phyloP scores from a whole-genome alignment of 2,329 filamentous ascomycete genomes.

The Hawksworthiomyces lignivorus region DNA sequence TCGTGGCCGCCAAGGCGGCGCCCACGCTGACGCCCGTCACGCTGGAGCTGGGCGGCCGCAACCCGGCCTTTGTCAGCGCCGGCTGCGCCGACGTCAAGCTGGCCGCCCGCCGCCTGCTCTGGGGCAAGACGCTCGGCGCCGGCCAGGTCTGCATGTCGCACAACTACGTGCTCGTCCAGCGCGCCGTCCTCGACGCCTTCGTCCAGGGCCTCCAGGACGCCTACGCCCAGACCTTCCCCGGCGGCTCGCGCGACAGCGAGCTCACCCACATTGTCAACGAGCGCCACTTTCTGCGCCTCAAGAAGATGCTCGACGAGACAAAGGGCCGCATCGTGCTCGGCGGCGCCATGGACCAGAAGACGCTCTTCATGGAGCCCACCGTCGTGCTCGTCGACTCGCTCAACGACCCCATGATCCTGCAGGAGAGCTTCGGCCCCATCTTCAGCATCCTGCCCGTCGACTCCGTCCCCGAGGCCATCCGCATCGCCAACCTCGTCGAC shows the following conservation, averaged over 20 bases:
- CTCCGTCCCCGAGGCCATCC: constrained; percentile 77
- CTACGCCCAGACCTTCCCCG: constrained; percentile 72
- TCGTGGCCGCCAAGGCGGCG: constrained; percentile 84
- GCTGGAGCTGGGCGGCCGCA: constrained; percentile 84
- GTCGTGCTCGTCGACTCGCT: constrained; percentile 73
- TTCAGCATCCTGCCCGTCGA: constrained; percentile 75
- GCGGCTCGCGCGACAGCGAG: constrained; percentile 74
- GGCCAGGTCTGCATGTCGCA: constrained; percentile 91
- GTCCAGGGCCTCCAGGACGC: constrained; percentile 65
- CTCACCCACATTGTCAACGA: constrained; percentile 75
- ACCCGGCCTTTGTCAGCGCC: constrained; percentile 86
- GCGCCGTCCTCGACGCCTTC: constrained; percentile 62
- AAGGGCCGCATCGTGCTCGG: constrained; percentile 81
- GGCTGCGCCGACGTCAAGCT: constrained; percentile 64
- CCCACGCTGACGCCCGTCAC: constrained; percentile 79
- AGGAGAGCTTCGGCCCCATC: constrained; percentile 92
- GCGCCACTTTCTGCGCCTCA: constrained; percentile 71
- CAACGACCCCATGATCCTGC: constrained; percentile 68
- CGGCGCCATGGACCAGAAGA: constrained; percentile 70
- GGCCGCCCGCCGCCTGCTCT: constrained; percentile 76
- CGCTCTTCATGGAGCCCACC: constrained; percentile 84
- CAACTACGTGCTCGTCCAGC: constrained; percentile 84
- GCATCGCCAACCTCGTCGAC: constrained; percentile 71
- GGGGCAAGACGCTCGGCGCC: constrained; percentile 79
- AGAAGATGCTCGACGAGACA: constrained; percentile 81